These are phyloP conservation scores for Fonsecaea nubica DNA, from an alignment of 2,329 filamentous ascomycete species.

Conservation along the genomic window DNA sequence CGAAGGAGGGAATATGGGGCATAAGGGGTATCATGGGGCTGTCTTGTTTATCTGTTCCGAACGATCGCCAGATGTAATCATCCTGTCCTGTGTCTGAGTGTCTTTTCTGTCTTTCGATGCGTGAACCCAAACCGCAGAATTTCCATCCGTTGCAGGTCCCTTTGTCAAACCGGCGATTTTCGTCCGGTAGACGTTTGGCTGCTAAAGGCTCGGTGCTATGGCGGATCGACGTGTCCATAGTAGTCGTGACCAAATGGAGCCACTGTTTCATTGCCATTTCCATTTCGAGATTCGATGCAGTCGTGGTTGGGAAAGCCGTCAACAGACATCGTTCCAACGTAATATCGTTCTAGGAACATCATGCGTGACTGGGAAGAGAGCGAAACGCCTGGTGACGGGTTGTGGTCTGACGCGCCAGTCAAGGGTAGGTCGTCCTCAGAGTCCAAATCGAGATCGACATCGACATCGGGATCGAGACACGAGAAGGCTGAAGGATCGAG, in stretches of 20 bases:
- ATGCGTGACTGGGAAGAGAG: slow-evolving; percentile 9
- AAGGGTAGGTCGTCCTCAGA: slow-evolving; percentile 1
- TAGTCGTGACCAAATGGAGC: background rate
- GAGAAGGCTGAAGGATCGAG: background rate
- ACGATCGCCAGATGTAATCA: slow-evolving; percentile 13
- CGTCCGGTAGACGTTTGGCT: background rate
- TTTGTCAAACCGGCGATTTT: background rate
- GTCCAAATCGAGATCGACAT: background rate
- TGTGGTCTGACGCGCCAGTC: background rate
- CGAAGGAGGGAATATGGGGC: background rate
- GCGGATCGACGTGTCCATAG: slow-evolving; percentile 13
- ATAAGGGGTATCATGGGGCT: slow-evolving; percentile 24
- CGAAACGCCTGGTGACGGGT: background rate
- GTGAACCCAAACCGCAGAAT: background rate
- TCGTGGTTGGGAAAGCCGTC: background rate
- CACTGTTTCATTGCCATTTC: background rate
- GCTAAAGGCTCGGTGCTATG: background rate
- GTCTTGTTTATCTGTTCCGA: slow-evolving; percentile 18
- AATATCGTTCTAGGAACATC: background rate
- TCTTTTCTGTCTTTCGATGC: slow-evolving; percentile 5
- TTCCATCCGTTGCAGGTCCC: background rate
- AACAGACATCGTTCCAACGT: background rate
- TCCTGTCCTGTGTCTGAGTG: slow-evolving; percentile 11
- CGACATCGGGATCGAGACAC: background rate
- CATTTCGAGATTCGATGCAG: background rate